Conservation (phyloP, 2,329 filamentous ascomycete genomes). For the Cytospora piceicola region DNA sequence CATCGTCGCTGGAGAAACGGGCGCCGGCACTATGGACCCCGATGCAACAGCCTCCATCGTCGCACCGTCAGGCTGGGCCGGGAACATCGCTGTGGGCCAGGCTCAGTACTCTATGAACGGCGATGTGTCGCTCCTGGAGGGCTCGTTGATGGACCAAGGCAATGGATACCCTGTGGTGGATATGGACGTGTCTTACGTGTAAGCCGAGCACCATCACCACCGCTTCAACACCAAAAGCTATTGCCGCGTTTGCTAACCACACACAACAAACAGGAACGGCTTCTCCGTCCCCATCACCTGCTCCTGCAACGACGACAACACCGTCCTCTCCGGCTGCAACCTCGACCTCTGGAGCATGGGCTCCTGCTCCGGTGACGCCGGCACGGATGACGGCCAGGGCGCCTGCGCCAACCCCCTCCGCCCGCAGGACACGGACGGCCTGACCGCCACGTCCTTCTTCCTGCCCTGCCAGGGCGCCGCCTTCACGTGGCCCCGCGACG, state of each 20-base stretch:
- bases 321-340: constrained; percentile 27
- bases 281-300: constrained; percentile 29
- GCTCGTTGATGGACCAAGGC: constrained; percentile 15
- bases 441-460: constrained; percentile 21
- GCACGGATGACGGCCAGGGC: constrained; percentile 13
- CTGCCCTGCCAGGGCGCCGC: constrained; percentile 25
- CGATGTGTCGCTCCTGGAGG: constrained; percentile 22
- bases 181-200: constrained; percentile 30
- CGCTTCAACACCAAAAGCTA: not conserved
- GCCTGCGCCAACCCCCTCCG: constrained; percentile 27
- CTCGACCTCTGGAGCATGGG: constrained; percentile 22
- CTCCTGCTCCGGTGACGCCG: constrained; percentile 11
- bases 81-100: constrained; percentile 25
- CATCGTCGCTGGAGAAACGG: constrained; percentile 1
- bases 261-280: constrained; percentile 19
- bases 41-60: constrained; percentile 19
- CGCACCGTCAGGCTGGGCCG: constrained; percentile 25
- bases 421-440: not conserved
- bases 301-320: constrained; percentile 23
- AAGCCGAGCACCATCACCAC: not conserved
- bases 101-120: constrained; percentile 7
- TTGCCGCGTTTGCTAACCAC: not conserved
- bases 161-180: constrained; percentile 14
- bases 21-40: constrained; percentile 3
- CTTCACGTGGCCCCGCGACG: constrained; percentile 26